Evolutionary conservation across 768 basidiomycete species (phyloP).

Genomic region (Xerocomus potaroensis): DNA sequence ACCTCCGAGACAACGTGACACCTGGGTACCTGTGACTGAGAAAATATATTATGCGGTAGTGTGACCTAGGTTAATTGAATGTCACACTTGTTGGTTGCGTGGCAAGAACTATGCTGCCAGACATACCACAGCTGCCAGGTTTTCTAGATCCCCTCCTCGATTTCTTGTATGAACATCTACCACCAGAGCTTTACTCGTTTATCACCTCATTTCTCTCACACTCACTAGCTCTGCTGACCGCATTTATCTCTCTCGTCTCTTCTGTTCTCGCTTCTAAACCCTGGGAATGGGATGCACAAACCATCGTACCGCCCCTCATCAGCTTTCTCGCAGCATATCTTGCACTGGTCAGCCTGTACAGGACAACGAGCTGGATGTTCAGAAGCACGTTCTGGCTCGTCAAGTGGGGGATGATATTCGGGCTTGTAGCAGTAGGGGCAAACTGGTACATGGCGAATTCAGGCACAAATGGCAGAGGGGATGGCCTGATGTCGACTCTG

Average conservation of each 20-base stretch:
- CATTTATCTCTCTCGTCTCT: slow-evolving; percentile 44
- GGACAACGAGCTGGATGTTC: slow-evolving; percentile 72
- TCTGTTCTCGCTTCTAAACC: slow-evolving; percentile 50
- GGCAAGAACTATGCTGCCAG: slow-evolving; percentile 26
- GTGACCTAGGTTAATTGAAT: slow-evolving; percentile 13
- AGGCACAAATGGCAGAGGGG: slow-evolving; percentile 29
- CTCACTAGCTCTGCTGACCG: slow-evolving; percentile 44
- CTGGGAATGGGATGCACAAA: slow-evolving; percentile 62
- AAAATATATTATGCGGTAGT: slow-evolving; percentile 2
- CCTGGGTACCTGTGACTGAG: too few species aligned
- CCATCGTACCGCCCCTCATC: slow-evolving; percentile 68
- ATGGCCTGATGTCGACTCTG: slow-evolving; percentile 37
- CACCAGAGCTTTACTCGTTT: slow-evolving; percentile 51
- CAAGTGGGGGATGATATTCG: slow-evolving; percentile 72
- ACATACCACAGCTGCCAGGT: slow-evolving; percentile 37
- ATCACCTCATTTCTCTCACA: slow-evolving; percentile 50
- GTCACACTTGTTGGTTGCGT: slow-evolving; percentile 22
- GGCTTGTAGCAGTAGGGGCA: slow-evolving; percentile 45
- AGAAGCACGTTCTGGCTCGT: slow-evolving; percentile 62
- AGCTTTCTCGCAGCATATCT: slow-evolving; percentile 70
- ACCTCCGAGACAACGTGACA: too few species aligned
- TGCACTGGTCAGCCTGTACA: slow-evolving; percentile 71
- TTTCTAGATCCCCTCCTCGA: slow-evolving; percentile 52
- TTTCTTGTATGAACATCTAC: slow-evolving; percentile 51
- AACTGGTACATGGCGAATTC: slow-evolving; percentile 52